Conservation (phyloP, 75 land plant species). For the Pseudotsuga menziesii region DNA sequence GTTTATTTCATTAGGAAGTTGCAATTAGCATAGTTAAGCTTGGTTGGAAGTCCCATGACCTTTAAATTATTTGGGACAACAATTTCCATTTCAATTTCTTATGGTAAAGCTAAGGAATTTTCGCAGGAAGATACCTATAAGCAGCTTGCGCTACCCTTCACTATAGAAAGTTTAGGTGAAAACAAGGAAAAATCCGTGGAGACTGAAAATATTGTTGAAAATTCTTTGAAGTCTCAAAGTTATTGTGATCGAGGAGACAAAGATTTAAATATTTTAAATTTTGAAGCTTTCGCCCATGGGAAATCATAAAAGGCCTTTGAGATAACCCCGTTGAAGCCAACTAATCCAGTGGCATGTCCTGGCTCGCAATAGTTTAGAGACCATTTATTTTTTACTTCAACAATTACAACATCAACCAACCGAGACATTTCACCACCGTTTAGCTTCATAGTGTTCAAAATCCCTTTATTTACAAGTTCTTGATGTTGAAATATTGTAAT, state of each 20-base stretch:
- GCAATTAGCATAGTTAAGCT: too few species aligned
- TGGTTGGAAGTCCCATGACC: too few species aligned
- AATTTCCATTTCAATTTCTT: neutral
- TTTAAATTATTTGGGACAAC: constrained; percentile 1
- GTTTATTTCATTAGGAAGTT: too few species aligned
- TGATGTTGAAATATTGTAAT: too few species aligned
- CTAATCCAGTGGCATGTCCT: constrained; percentile 18
- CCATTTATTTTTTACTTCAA: constrained; percentile 29
- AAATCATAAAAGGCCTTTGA: neutral
- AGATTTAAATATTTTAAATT: neutral
- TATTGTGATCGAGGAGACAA: neutral
- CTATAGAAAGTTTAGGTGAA: neutral
- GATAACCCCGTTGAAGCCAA: constrained; percentile 4
- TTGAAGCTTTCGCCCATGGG: neutral
- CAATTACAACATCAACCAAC: constrained; percentile 24
- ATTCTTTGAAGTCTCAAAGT: too few species aligned
- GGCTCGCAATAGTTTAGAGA: constrained; percentile 24
- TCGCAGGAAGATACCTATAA: neutral
- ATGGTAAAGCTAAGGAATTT: neutral
- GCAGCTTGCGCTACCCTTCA: neutral
- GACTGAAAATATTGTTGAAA: too few species aligned
- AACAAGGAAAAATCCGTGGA: neutral
- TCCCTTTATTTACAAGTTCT: too few species aligned
- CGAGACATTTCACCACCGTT: constrained; percentile 13
- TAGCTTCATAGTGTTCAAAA: too few species aligned